phyloP scores from a whole-genome alignment of 345 rosid genomes.

The Sisymbrium irio region DNA sequence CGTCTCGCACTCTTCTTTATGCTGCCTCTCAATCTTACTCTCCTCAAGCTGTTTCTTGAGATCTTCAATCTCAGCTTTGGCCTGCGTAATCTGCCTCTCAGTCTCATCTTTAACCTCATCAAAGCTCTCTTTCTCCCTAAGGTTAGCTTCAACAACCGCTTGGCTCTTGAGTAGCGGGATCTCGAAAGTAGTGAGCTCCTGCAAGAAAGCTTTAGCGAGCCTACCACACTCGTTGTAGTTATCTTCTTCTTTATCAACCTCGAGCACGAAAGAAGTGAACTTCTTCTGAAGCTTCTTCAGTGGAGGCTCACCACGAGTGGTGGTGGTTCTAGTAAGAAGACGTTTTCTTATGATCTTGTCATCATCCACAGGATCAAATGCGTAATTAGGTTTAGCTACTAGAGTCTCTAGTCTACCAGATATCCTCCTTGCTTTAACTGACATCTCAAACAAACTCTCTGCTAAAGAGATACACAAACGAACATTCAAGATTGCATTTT shows the following conservation, averaged over 20 bases:
- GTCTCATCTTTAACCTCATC: conserved; percentile 78
- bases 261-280: conserved; percentile 74
- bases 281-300: conserved; percentile 94
- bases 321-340: conserved; percentile 90
- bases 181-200: conserved; percentile 84
- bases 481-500: neutral
- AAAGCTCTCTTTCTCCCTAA: conserved; percentile 82
- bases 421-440: conserved; percentile 66
- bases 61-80: conserved; percentile 74
- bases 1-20: conserved; percentile 95
- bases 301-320: conserved; percentile 96
- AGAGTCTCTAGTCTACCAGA: conserved; percentile 69
- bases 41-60: conserved; percentile 85
- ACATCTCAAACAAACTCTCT: conserved; percentile 46
- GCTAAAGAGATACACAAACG: conserved; percentile 2
- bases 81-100: conserved; percentile 67
- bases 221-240: conserved; percentile 61
- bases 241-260: conserved; percentile 69
- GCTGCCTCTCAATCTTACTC: conserved; percentile 89
- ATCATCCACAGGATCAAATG: conserved; percentile 79
- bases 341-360: conserved; percentile 81
- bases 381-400: conserved; percentile 60
- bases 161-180: conserved; percentile 92
- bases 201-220: conserved; percentile 77
- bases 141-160: conserved; percentile 72